Evolutionary conservation across 2,329 filamentous ascomycete species (phyloP), one percentile per base, ranked within the genome.

Genomic region (Claviceps cyperi): DNA sequence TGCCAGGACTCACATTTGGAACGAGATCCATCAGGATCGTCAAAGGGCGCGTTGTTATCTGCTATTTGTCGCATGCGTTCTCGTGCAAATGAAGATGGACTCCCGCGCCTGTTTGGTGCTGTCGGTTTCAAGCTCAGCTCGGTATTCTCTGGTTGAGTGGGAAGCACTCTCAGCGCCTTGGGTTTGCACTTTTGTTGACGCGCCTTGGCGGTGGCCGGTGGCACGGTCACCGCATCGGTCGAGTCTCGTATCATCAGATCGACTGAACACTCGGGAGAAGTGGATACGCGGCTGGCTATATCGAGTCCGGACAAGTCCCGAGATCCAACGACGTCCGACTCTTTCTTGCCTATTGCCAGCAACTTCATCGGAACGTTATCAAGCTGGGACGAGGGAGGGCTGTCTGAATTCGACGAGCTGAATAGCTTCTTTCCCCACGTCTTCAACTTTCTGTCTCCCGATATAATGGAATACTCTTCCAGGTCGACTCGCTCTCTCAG

Each of bases 401-500:
- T 57, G 5, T 37, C 40, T n/a, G 55, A 45, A 5, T 50, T 52
- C 14, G 62, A 59, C 9, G 57, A 53, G 47, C 56, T 57, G 46
- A 69, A 67, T 2, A 69, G 50, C 37, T 62, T 62, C 52, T 61
- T 65, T 19, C 62, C 51, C 66, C 67, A 69, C 9, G 59, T 55
- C 50, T 62, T 66, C 22, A 64, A 53, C 52, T 67, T 68, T 35
- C 55, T 59, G 21, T 69, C 64, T 41, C 53, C 59, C 6, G 59
- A 61, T 46, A 62, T 62, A 3, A 64, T 51, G 2, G 61, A 65
- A 1, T 58, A 49, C 14, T 69, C 66, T 9, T 72, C 71, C 1
- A 72, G 53, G 17, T 70, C 66, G 2, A 76, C 65, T 14, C 74
- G 71, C 50, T 78, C 74, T 44, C 82, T 72, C 46, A 84, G 64